Percentiles rank a stretch among this genome's conserved stretches.
Conservation (phyloP, 2,329 filamentous ascomycete genomes). For the Coniochaeta hoffmannii region DNA sequence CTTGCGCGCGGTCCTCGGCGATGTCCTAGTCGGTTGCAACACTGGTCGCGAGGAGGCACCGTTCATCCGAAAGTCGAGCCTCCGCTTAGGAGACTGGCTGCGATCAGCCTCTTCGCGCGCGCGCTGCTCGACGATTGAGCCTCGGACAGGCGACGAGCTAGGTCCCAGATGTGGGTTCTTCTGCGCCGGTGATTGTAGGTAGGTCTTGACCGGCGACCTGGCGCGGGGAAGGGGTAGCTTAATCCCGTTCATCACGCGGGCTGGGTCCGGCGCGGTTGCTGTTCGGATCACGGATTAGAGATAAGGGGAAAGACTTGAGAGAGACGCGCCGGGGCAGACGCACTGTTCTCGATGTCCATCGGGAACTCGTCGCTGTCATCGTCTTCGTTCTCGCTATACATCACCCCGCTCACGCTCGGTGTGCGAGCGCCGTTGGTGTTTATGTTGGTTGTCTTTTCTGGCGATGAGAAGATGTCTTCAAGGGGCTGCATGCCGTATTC, state of each 20-base stretch:
- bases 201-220: slow-evolving; percentile 57
- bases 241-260: slow-evolving; percentile 42
- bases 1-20: neutral
- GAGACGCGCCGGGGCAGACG: neutral
- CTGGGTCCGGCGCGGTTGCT: slow-evolving; percentile 44
- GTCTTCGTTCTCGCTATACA: slow-evolving; percentile 23
- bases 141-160: slow-evolving; percentile 40
- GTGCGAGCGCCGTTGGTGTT: slow-evolving; percentile 19
- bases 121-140: slow-evolving; percentile 22
- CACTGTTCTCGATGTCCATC: slow-evolving; percentile 41
- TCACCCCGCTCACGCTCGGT: slow-evolving; percentile 21
- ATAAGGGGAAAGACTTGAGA: slow-evolving; percentile 12
- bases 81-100: slow-evolving; percentile 39
- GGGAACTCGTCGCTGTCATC: slow-evolving; percentile 31
- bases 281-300: neutral
- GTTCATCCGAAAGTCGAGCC: slow-evolving; percentile 41
- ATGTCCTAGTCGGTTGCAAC: slow-evolving; percentile 18
- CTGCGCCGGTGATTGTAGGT: slow-evolving; percentile 52
- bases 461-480: slow-evolving; percentile 83
- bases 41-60: slow-evolving; percentile 10
- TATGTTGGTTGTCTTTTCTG: slow-evolving; percentile 43
- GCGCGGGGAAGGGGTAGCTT: slow-evolving; percentile 34
- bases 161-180: slow-evolving; percentile 51
- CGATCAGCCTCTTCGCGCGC: slow-evolving; percentile 21
- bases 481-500: slow-evolving; percentile 88